Evolutionary conservation across 257 asterid species (phyloP).

Genomic region (Misopates orontium): DNA sequence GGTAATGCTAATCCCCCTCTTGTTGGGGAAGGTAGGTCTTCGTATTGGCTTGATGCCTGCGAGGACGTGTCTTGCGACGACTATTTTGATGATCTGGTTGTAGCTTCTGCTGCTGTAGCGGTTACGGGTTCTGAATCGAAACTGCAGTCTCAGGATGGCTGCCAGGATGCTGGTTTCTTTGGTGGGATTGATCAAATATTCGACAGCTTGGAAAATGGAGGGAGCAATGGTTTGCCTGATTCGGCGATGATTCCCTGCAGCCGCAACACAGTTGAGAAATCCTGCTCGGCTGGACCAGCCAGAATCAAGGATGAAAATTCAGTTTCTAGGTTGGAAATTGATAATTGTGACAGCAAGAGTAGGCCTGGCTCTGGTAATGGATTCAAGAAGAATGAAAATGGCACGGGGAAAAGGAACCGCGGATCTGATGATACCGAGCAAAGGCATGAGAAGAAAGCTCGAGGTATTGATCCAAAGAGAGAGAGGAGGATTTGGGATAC

Average conservation of each 20-base stretch:
- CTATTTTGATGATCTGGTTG: slow-evolving; percentile 57
- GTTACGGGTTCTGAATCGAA: slow-evolving; percentile 25
- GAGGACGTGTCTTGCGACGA: slow-evolving; percentile 81
- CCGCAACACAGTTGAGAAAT: slow-evolving; percentile 24
- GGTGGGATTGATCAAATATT: slow-evolving; percentile 77
- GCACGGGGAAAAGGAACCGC: slow-evolving; percentile 32
- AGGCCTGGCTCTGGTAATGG: slow-evolving; percentile 26
- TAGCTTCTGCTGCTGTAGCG: slow-evolving; percentile 17
- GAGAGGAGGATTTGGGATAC: slow-evolving; percentile 55
- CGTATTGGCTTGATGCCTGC: slow-evolving; percentile 89
- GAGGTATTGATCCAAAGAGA: slow-evolving; percentile 42
- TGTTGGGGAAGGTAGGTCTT: slow-evolving; percentile 46
- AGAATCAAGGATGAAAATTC: slow-evolving; percentile 22
- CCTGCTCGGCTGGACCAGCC: slow-evolving; percentile 23
- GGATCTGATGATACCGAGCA: slow-evolving; percentile 34
- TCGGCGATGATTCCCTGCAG: slow-evolving; percentile 10
- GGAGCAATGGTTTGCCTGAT: slow-evolving; percentile 37
- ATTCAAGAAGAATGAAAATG: slow-evolving; percentile 29
- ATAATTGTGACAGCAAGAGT: slow-evolving; percentile 34
- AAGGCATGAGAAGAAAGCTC: slow-evolving; percentile 47
- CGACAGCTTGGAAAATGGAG: slow-evolving; percentile 56
- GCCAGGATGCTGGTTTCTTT: slow-evolving; percentile 58
- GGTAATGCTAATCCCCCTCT: slow-evolving; percentile 31
- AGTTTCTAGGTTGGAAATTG: slow-evolving; percentile 23
- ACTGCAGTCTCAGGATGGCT: slow-evolving; percentile 27